A percentile compares a stretch with the other conserved stretches of the same genome.
Evolutionary conservation across 192 early-diverging fungal species (phyloP).

Genomic region (Umbelopsis sp.): DNA sequence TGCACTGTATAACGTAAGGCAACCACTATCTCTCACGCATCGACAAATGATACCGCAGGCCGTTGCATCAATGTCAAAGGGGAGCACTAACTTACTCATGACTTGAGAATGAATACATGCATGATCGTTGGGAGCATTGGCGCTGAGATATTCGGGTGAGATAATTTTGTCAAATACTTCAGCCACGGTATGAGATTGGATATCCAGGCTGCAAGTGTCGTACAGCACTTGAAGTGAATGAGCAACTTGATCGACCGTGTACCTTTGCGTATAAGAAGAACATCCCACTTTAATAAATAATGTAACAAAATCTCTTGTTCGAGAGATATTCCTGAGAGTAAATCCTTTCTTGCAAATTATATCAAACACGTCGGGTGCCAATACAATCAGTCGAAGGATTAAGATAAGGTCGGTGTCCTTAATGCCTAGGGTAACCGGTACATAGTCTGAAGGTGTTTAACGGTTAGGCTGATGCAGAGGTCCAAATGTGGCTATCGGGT

Average conservation of each 20-base stretch:
- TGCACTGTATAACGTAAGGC: not conserved
- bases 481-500: not conserved
- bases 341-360: not conserved
- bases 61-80: not conserved
- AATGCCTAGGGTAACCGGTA: not conserved
- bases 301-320: not conserved
- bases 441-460: not conserved
- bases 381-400: not conserved
- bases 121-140: not conserved
- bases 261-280: not conserved
- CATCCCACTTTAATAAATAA: not conserved
- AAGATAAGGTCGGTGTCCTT: not conserved
- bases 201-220: not conserved
- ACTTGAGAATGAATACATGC: not conserved
- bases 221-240: not conserved
- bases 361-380: not conserved
- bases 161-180: slow-evolving; percentile 10
- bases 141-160: not conserved
- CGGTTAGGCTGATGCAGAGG: not conserved
- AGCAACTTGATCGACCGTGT: not conserved
- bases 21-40: not conserved
- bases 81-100: not conserved
- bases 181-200: not conserved
- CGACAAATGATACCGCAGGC: not conserved
- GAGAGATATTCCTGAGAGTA: not conserved